Base-by-base conservation (phyloP, 352 stramenopile genomes). In the Globisporangium nodosum region DNA sequence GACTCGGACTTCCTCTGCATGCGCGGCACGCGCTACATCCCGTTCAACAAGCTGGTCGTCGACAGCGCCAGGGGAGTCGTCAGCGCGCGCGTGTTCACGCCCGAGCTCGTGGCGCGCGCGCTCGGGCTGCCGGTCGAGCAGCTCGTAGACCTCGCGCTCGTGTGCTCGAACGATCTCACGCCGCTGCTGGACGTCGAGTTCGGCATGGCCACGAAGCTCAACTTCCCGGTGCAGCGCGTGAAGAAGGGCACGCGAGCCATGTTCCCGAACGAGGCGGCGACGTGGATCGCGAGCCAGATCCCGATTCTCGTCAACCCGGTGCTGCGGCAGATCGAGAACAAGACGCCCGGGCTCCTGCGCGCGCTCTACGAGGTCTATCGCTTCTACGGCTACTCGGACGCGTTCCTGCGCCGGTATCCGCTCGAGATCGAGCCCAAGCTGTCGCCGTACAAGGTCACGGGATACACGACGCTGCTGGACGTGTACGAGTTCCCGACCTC, bases 1-100 rank as follows among this genome's bases (percentile, higher is more conserved):
- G 90, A 97, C 69, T 96, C 87, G 54, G 90, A 97, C 57, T 97
- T 96, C 61, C 61, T 96, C 16, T 75, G 88, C 58, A 94, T 96
- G 82, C 75, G 74, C 8, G 77, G 77, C 9, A 73, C 87, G 8
- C 71, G 68, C 50, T 97, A 97, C 58, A 92, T 97, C 52, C 84
- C 84, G 9, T 90, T 95, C 49, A 24, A 53, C 0, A 79, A 73
- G 31, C 56, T 90, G 1, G 55, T 18, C 0, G 56, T 82, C 5
- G 68, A 85, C 47, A 49, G 68, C 35, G 48, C 39, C 20, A 49
- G 47, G 30, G 57, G 63, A 2, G 64, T 63, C n/a, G 51, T 95
- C 16, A 68, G 60, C 12, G 87, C 85, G 21, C 70, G 68, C n/a
- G 80, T 97, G 18, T 97, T 91, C 56, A 80, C 70, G 40, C 69